Evolutionary conservation across 352 stramenopile species (phyloP).

Genomic region (Phytophthora idaei): DNA sequence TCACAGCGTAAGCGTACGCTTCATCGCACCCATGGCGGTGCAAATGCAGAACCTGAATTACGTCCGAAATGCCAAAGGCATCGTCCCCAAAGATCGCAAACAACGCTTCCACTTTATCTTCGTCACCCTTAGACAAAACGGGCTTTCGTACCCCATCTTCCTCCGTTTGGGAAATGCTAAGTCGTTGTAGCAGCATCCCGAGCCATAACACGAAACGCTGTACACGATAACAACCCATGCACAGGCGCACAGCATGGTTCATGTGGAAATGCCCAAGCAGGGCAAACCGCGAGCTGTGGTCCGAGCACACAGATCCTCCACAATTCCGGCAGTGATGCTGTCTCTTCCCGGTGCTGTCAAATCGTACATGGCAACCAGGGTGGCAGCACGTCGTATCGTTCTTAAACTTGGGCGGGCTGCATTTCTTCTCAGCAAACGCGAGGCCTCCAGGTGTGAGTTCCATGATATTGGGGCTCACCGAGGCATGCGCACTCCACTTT

Average conservation of each 20-base stretch:
- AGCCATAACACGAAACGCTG: constrained; percentile 72
- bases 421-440: constrained; percentile 69
- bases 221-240: constrained; percentile 75
- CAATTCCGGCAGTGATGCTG: constrained; percentile 88
- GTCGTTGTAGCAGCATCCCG: constrained; percentile 67
- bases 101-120: constrained; percentile 69
- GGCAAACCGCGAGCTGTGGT: constrained; percentile 79
- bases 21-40: constrained; percentile 78
- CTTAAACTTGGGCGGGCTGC: constrained; percentile 73
- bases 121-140: constrained; percentile 49
- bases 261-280: constrained; percentile 68
- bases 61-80: constrained; percentile 72
- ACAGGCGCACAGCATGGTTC: constrained; percentile 69
- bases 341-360: constrained; percentile 75
- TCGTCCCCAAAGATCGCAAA: constrained; percentile 54
- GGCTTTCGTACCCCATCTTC: constrained; percentile 43
- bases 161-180: constrained; percentile 52
- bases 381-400: constrained; percentile 64
- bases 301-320: constrained; percentile 76
- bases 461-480: constrained; percentile 46
- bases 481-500: constrained; percentile 47
- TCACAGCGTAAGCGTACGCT: constrained; percentile 69
- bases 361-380: constrained; percentile 64
- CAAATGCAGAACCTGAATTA: constrained; percentile 84
- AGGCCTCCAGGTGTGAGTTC: constrained; percentile 60